Base-by-base conservation (phyloP, 1,284 basidiomycete species). In the Prillingera fragicola region DNA sequence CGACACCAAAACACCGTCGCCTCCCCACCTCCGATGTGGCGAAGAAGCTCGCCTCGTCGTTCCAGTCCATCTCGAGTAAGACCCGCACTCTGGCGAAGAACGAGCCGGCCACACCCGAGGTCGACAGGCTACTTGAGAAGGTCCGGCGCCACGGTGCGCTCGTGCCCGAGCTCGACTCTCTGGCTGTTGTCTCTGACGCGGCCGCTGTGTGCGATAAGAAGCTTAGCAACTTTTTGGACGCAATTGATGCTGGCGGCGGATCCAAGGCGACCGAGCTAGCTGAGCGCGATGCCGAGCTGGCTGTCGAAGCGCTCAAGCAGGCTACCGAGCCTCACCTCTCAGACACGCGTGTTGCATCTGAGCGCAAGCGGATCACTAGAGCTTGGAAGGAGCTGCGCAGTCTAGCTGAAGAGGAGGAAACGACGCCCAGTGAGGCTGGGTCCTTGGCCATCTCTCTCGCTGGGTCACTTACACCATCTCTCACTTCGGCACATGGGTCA, bases 141-240 rank as follows among this genome's bases (percentile, higher is more conserved):
- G 33, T 52, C 25, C 42, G 41, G 26, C 29, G 38, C 9, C 35
- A 38, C 15, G 39, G 42, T 4, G 28, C 37, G 0, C 45, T 52
- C 1, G 43, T 52, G 0, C 43, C 50, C 2, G 45, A 52, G 8
- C 36, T 52, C 7, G 43, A 35, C 7, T 43, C 33, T 4, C 42
- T 65, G 6, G 56, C 48, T 0, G 35, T n/a, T 8, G 46, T 60
- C 9, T 43, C 46, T 6, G 41, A 42, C 8, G 51, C 48, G 0
- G 48, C 52, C 8, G 36, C 50, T 13, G 39, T 25, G 8, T 59
- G 56, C 40, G 62, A 65, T 32, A 33, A 29, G 19, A 39, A 36
- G 1, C 54, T 59, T 33, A 61, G 57, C 38, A 31, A 32, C 4
- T 41, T 64, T 9, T 41, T 64, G n/a, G 60, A 59, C 10, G 33